Evolutionary conservation across 345 rosid species (phyloP), one percentile per base, ranked within the genome.

Genomic region (Murraya koenigii): DNA sequence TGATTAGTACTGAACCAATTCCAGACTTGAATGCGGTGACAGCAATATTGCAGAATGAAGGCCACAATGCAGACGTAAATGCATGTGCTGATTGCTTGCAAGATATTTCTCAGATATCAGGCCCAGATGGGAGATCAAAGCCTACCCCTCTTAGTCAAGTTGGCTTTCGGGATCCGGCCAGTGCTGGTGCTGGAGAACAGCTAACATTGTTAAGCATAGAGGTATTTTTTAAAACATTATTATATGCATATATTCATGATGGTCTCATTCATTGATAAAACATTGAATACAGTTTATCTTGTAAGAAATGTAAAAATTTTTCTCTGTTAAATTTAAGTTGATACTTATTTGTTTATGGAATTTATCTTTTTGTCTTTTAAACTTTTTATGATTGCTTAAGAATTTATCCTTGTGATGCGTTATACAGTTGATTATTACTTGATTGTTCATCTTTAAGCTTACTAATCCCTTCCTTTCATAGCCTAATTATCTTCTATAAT

Each of bases 121-220:
- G 97, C 38, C 98, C 99, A 82, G 90, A 82, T 74, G 88, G 84
- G 74, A 87, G 89, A 83, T 86, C 97, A 66, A 85, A 87, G 73
- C 86, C 89, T 52, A 95, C 98, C 80, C 98, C 99, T 68, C 89
- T 91, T 76, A 95, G 99, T 83, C 98, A 95, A 90, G 89, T 86
- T 72, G 99, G 99, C 66, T 95, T 92, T 78, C 91, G 91, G 80
- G 99, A 95, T 90, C 96, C 98, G 82, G 97, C 98, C 19, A 93
- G 97, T 84, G 79, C 87, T 84, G 98, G 99, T 75, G 97, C 89
- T 74, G 99, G 99, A 76, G 97, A 93, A 81, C 99, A 95, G 76
- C 89, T 95, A 65, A 92, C 97, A 66, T 75, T 93, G 80, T 81
- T 92, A 79, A 95, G 99, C 79, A 78, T 95, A 72, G 99, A 95